Base-by-base conservation (phyloP, 345 rosid species). In the Stellera chamaejasme region DNA sequence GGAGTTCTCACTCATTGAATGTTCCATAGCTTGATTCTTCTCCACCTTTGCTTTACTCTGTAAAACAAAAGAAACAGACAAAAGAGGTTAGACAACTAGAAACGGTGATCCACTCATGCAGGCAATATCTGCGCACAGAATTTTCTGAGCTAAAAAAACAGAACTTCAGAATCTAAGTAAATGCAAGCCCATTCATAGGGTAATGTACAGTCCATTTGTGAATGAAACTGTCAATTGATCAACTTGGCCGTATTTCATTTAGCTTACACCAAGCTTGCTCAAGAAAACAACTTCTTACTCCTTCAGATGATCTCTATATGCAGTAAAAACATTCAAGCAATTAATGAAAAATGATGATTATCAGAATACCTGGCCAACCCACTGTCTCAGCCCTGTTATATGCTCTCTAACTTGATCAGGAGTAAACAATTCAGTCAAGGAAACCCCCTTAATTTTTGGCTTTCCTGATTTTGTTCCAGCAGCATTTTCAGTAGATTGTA, bases 31-130 rank as follows among this genome's bases (percentile, higher is more conserved):
- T 74, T 87, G 96, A 79, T 85, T 83, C 80, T 83, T 93, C 73
- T 93, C 97, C 11, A 79, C 97, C 81, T 87, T 93, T 39, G 99
- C 83, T 81, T 87, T 93, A 69, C 90, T 93, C 99, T 93, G 84
- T 55, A 60, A 41, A 71, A 54, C 62, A 42, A 64, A 63, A 27
- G 58, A 52, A 55, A 54, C 39, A 32, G 39, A 32, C 9, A 36
- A 49, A 50, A 63, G 56, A 14, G 45, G 15, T 12, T 45, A 32
- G 39, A 32, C 39, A 19, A 19, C 39, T 32, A 32, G 39, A 32
- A 32, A 32, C 39, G 3, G 39, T 32, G 39, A 32, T 32, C 39
- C 9, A 48, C 39, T 32, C 5, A 32, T 32, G 39, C 39, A 32
- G 39, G 39, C 5, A 32, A 32, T 32, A 32, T 32, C 39, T 32